Evolutionary conservation across 2,329 filamentous ascomycete genomes (phyloP).

Genomic region (Aureobasidium sp.): DNA sequence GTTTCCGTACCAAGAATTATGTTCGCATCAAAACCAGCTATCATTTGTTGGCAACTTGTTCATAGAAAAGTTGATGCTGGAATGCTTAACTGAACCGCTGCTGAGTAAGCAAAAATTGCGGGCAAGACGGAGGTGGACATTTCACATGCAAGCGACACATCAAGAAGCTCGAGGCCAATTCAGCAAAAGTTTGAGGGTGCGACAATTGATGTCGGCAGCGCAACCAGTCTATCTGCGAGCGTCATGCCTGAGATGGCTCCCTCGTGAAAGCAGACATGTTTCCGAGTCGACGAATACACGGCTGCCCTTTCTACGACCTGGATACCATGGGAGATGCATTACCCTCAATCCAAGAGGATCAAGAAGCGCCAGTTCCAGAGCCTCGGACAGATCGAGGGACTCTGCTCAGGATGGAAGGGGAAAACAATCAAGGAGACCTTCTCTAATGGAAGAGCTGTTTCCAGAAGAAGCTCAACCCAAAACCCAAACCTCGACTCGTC

Average conservation of each 20-base stretch:
- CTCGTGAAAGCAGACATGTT: constrained; percentile 2
- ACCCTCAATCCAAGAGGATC: neutral
- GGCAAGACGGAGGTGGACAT: constrained; percentile 1
- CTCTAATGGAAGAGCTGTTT: constrained; percentile 44
- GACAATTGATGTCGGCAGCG: constrained; percentile 11
- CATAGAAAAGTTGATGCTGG: neutral
- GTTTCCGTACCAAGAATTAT: too few species aligned
- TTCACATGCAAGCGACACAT: constrained; percentile 4
- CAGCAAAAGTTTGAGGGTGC: neutral
- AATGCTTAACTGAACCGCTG: neutral
- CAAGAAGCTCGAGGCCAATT: neutral
- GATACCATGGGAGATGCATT: neutral
- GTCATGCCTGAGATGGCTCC: constrained; percentile 7
- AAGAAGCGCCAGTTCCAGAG: neutral
- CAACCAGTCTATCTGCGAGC: constrained; percentile 9
- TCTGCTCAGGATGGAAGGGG: neutral
- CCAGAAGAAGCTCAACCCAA: constrained; percentile 37
- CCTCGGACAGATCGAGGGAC: neutral
- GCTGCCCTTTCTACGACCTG: neutral
- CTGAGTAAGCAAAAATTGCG: constrained; percentile 6
- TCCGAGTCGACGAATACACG: neutral
- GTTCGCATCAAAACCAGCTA: too few species aligned
- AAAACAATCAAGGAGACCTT: constrained; percentile 19
- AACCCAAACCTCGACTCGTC: constrained; percentile 16
- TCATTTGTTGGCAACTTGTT: neutral